Evolutionary conservation across 169 alveolate species (phyloP), one percentile per base, ranked within the genome.

Genomic region (Ichthyophthirius multifiliis): DNA sequence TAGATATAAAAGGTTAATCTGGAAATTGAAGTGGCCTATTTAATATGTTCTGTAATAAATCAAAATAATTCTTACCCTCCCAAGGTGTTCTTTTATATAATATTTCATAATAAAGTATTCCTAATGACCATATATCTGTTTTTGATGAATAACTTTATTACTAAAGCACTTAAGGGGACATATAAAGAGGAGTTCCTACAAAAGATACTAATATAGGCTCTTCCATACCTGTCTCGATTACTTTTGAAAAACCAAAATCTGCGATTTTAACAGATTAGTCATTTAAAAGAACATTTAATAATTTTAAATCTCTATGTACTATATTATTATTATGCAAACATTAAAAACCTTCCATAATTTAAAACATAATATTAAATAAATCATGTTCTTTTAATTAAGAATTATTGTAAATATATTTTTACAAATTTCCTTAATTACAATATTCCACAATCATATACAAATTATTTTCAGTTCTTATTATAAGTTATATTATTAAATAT

Each of bases 231-330:
- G 48, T 62, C 41, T 67, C 77, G 3, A 81, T 35, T 2, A 76
- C 65, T 73, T 76, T 67, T 1, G 86, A 81, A 43, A 81, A 81
- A 2, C 86, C 86, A 73, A 81, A 81, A 81, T 81, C 86, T 15
- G 77, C 65, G 12, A 81, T 71, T 48, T 81, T 81, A 6, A 65
- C 65, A 12, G 35, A 9, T 20, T 43, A 45, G 73, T 81, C 75
- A 81, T 81, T 65, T 9, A 81, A 4, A 0, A 81, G 48, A 5
- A 81, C 73, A 18, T 81, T 81, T 2, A 74, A 81, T 48, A 82
- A 82, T 47, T 81, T 81, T 20, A 81, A 73, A 73, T 81, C 86
- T 73, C 86, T 73, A 55, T 81, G 86, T 10, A 81, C 76, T 9
- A 81, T 71, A 73, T 73, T 73, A 41, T 55, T 73, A 18, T 67